phyloP scores from a whole-genome alignment of 1,284 basidiomycete species.

The Cryptococcus sp. region DNA sequence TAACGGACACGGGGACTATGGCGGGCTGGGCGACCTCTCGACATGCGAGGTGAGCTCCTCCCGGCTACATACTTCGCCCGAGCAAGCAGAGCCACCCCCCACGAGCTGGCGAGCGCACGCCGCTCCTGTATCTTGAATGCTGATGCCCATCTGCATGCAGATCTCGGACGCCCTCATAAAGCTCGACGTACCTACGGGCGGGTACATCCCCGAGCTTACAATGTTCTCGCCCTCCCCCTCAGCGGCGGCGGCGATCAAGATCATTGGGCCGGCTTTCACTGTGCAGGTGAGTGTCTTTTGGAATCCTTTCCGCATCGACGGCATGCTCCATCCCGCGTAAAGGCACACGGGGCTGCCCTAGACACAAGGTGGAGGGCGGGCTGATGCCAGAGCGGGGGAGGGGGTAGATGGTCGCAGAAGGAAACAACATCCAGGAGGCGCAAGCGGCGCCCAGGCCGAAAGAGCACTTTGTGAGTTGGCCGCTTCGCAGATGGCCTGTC shows the following conservation, averaged over 20 bases:
- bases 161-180: constrained; percentile 89
- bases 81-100: too few relatives aligned
- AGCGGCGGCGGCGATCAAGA: constrained; percentile 50
- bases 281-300: constrained; percentile 57
- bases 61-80: too few relatives aligned
- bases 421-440: constrained; percentile 55
- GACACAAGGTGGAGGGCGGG: too few relatives aligned
- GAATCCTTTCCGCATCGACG: background rate
- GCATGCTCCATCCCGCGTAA: background rate
- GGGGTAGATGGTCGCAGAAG: constrained; percentile 64
- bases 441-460: constrained; percentile 62
- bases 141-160: constrained; percentile 46
- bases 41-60: constrained; percentile 31
- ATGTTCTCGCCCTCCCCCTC: constrained; percentile 56
- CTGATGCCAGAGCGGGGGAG: constrained; percentile 19
- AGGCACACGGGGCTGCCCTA: too few relatives aligned
- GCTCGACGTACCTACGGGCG: constrained; percentile 70
- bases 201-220: constrained; percentile 75
- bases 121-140: background rate
- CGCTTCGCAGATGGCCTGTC: background rate
- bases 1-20: background rate
- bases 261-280: constrained; percentile 82
- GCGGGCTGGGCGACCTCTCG: constrained; percentile 16
- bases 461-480: constrained; percentile 62
- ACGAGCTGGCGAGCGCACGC: too few relatives aligned